Evolutionary conservation across 2,329 filamentous ascomycete genomes (phyloP).

Genomic region (Lithohypha guttulata): DNA sequence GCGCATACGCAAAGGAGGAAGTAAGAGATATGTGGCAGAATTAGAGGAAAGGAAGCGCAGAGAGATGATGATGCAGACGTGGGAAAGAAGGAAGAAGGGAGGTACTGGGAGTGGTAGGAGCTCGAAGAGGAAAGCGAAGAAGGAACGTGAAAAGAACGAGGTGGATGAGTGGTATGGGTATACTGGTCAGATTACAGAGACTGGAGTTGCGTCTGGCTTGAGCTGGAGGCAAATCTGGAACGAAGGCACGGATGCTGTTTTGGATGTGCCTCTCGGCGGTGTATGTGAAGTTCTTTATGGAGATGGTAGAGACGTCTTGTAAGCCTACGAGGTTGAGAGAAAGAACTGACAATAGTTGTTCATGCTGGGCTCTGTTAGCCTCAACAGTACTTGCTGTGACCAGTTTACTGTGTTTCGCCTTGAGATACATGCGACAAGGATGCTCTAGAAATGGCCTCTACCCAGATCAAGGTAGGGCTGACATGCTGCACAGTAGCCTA

Average conservation of each 20-base stretch:
- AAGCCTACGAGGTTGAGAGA: too few species aligned
- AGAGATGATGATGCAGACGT: constrained; percentile 32
- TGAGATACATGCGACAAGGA: too few species aligned
- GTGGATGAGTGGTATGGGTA: constrained; percentile 8
- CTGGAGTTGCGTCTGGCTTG: constrained; percentile 31
- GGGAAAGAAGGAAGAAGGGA: constrained; percentile 26
- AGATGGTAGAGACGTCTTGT: constrained; percentile 34
- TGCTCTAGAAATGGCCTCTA: too few species aligned
- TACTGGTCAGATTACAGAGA: constrained; percentile 15
- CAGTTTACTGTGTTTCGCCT: too few species aligned
- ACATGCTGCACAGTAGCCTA: too few species aligned
- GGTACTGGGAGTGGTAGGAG: constrained; percentile 30
- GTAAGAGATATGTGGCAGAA: constrained; percentile 24
- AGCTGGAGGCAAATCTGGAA: constrained; percentile 82
- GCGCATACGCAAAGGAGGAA: constrained; percentile 37
- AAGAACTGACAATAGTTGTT: too few species aligned
- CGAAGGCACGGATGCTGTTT: constrained; percentile 86
- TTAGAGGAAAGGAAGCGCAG: constrained; percentile 29
- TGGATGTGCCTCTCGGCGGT: constrained; percentile 90
- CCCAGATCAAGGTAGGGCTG: too few species aligned
- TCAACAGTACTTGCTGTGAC: too few species aligned
- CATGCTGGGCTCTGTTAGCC: too few species aligned
- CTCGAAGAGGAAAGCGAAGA: constrained; percentile 23
- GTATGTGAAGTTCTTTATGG: constrained; percentile 94
- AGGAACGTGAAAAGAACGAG: constrained; percentile 2